Evolutionary conservation across 352 stramenopile species (phyloP).

Genomic region (Pythium phragmitis): DNA sequence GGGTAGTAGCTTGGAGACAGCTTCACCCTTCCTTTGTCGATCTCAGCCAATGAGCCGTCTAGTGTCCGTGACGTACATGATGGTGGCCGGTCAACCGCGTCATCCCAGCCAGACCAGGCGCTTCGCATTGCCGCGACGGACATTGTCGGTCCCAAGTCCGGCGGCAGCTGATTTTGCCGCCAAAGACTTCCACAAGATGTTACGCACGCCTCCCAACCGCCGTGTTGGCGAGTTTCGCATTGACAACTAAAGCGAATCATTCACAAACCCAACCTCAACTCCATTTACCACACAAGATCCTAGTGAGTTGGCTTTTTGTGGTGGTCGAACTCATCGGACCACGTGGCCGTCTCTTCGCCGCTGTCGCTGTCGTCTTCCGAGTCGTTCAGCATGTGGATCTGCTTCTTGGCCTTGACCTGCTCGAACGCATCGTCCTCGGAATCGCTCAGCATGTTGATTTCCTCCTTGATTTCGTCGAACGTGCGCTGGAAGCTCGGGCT

Average conservation of each 20-base stretch:
- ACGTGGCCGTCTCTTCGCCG: constrained; percentile 26
- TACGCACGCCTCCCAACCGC: background rate
- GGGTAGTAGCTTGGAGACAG: no score
- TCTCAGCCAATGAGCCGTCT: no score
- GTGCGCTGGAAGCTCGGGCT: constrained; percentile 52
- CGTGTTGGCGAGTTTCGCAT: background rate
- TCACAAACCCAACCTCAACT: background rate
- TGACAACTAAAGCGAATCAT: background rate
- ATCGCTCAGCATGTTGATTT: constrained; percentile 56
- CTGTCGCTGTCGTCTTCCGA: constrained; percentile 37
- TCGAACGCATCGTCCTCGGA: constrained; percentile 35
- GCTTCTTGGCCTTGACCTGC: constrained; percentile 63
- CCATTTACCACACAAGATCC: background rate
- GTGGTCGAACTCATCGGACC: background rate
- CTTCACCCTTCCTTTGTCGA: no score
- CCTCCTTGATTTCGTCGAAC: constrained; percentile 61
- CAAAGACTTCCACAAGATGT: constrained; percentile 1
- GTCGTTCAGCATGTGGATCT: constrained; percentile 56
- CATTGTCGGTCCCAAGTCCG: background rate
- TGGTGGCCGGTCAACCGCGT: no score
- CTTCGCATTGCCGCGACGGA: background rate
- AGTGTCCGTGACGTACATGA: no score
- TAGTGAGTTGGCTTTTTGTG: background rate
- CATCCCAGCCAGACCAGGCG: no score
- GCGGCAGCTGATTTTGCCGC: background rate